phyloP scores from a whole-genome alignment of 83 land plant genomes.

The Larix sibirica region DNA sequence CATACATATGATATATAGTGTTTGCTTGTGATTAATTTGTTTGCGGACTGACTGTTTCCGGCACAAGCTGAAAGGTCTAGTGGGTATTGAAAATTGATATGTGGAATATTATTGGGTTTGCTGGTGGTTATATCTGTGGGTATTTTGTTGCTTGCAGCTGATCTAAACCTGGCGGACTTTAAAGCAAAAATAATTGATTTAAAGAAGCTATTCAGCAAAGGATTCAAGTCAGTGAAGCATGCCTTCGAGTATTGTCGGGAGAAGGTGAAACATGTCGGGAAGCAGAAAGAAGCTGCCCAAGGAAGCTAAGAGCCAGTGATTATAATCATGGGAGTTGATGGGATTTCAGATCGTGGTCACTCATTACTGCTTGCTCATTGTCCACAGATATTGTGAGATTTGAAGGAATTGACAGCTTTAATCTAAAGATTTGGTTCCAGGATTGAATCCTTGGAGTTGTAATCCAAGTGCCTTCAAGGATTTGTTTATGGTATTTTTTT shows the following conservation, averaged over 20 bases:
- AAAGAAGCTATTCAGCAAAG: background rate
- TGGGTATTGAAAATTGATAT: too few species aligned
- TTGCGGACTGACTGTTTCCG: too few species aligned
- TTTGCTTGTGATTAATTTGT: too few species aligned
- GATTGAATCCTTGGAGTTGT: background rate
- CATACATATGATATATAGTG: too few species aligned
- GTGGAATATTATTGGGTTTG: too few species aligned
- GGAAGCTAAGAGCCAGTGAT: too few species aligned
- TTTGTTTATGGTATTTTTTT: background rate
- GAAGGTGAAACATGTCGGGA: constrained; percentile 4
- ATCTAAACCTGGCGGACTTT: constrained; percentile 7
- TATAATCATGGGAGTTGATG: background rate
- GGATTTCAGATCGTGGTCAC: background rate
- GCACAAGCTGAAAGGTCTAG: too few species aligned
- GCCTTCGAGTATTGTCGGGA: constrained; percentile 9
- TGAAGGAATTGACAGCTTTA: background rate
- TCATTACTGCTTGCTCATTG: background rate
- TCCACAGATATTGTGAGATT: background rate
- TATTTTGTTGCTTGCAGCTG: too few species aligned
- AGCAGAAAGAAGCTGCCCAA: background rate
- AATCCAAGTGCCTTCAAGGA: too few species aligned
- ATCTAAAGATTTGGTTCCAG: background rate
- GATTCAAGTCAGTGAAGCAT: constrained; percentile 9
- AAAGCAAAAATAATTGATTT: background rate
- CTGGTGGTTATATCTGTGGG: too few species aligned